Evolutionary conservation across 345 rosid species (phyloP).

Genomic region (Eucalyptus albens): DNA sequence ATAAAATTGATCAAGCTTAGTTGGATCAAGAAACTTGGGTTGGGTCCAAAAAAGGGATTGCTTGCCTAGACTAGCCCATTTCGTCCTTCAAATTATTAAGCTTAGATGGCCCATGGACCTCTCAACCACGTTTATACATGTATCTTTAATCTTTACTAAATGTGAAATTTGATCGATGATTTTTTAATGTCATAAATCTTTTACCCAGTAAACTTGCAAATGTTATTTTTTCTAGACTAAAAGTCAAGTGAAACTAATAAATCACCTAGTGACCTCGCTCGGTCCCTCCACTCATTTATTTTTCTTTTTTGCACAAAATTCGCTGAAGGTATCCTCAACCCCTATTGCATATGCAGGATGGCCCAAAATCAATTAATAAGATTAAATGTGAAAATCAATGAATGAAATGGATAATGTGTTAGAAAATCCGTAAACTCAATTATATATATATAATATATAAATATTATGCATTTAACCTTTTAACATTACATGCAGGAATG

Average conservation of each 20-base stretch:
- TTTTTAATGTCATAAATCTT: not conserved
- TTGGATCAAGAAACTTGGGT: not conserved
- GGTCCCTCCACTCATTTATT: not conserved
- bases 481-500: not conserved
- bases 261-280: not conserved
- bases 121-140: not conserved
- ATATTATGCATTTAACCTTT: too few species aligned
- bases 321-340: not conserved
- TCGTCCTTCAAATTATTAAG: not conserved
- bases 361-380: not conserved
- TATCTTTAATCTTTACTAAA: not conserved
- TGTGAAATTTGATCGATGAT: not conserved
- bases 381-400: not conserved
- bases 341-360: not conserved
- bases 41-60: not conserved
- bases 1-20: not conserved
- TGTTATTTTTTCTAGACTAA: not conserved
- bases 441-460: too few species aligned
- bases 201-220: not conserved
- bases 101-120: not conserved
- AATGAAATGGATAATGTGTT: not conserved
- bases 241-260: not conserved
- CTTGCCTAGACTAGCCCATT: not conserved
- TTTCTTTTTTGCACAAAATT: not conserved
- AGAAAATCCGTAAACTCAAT: not conserved